Base-by-base conservation (phyloP, 176 grass and related monocot species). In the Carex cristatella region DNA sequence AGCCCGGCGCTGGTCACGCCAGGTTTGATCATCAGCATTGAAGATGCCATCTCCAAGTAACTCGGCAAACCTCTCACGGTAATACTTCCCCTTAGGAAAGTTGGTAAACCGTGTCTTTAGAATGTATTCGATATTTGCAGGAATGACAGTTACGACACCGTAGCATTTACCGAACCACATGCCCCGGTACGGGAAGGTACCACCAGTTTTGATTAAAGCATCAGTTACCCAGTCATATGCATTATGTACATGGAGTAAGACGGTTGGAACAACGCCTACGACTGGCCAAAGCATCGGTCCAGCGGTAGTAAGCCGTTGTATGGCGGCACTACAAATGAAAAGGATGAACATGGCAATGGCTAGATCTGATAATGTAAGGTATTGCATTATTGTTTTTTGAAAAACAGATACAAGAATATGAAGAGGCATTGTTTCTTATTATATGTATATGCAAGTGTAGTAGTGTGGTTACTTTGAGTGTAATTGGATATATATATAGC, bases 31-130 rank as follows among this genome's bases (percentile, higher is more conserved):
- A 51, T 98, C 95, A 30, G 91, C 91, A 79, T 98, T 98, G 85
- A 98, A 95, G 63, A 98, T 98, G 10, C 96, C 96, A 10, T 67
- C 89, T 66, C 96, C 96, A 59, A 98, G 93, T 18, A 98, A 87
- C 68, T 95, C 96, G 31, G 2, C 53, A 79, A 95, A 98, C 3
- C 96, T 88, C 83, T 98, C 96, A 0, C 84, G 89, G 91, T 89
- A 98, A 89, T 98, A 98, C 3, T 82, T 80, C 0, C 93, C 96
- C 35, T 98, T 98, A 62, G 91, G 96, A 81, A 91, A 98, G 90
- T 98, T 98, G 2, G 61, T 75, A 85, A 98, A 98, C 73, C 89
- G 89, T 42, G 48, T 79, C 75, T 80, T 85, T 16, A 98, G 93
- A 40, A 98, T 76, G 85, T 98, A 87, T 89, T 98, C 93, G 35